phyloP scores from a whole-genome alignment of 176 grass and related monocot genomes.

The Rhipidocladum racemiflorum region DNA sequence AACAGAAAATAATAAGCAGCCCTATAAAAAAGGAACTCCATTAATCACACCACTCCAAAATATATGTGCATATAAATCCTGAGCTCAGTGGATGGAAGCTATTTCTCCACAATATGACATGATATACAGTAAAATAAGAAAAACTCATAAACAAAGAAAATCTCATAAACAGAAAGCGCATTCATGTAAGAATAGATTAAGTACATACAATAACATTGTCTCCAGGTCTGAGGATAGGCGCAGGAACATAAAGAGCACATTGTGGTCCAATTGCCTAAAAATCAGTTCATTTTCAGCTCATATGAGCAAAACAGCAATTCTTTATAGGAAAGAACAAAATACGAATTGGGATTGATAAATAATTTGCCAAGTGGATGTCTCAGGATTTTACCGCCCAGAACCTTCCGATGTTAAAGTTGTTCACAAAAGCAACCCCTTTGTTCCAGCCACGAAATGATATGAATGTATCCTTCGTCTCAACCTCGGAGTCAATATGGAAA shows the following conservation, averaged over 20 bases:
- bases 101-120: neutral
- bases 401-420: constrained; percentile 93
- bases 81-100: neutral
- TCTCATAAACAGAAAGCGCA: neutral
- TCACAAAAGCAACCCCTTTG: constrained; percentile 93
- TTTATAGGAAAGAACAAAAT: neutral
- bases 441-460: constrained; percentile 95
- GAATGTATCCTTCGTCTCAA: constrained; percentile 76
- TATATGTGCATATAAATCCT: neutral
- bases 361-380: neutral
- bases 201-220: constrained; percentile 70
- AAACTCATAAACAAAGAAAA: neutral
- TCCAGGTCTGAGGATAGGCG: constrained; percentile 69
- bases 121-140: neutral
- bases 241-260: constrained; percentile 82
- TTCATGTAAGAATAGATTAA: constrained; percentile 8
- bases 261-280: constrained; percentile 71
- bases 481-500: constrained; percentile 51
- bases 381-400: constrained; percentile 85
- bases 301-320: constrained; percentile 5
- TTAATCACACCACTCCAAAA: neutral
- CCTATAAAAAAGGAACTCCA: neutral
- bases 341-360: neutral
- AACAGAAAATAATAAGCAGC: neutral
- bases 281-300: constrained; percentile 22